Percentiles rank a stretch among this genome's conserved stretches.
Conservation (phyloP, 768 basidiomycete species). For the Crassisporium funariophilum region DNA sequence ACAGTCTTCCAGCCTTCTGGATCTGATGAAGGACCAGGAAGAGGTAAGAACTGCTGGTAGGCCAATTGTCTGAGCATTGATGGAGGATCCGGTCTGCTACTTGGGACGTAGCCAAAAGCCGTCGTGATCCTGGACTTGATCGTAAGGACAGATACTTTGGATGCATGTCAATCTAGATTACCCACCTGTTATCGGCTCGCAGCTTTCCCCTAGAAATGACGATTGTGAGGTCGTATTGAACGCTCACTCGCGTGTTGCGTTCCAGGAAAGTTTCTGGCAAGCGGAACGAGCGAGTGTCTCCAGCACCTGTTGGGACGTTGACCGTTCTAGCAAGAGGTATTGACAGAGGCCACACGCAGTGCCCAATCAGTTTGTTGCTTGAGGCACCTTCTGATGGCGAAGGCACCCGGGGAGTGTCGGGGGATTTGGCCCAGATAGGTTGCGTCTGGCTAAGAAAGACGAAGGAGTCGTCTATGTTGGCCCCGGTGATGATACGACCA, state of each 20-base stretch:
- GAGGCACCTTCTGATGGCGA: slow-evolving; percentile 43
- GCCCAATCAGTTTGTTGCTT: slow-evolving; percentile 46
- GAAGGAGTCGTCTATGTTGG: slow-evolving; percentile 41
- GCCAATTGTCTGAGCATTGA: slow-evolving; percentile 52
- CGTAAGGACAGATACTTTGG: background rate
- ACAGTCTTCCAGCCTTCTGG: slow-evolving; percentile 56
- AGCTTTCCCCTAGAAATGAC: slow-evolving; percentile 49
- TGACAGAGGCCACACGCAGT: slow-evolving; percentile 50
- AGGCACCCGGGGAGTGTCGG: slow-evolving; percentile 40
- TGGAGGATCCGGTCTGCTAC: slow-evolving; percentile 44
- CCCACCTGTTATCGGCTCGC: slow-evolving; percentile 48
- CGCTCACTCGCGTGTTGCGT: slow-evolving; percentile 47
- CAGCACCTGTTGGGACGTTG: slow-evolving; percentile 38
- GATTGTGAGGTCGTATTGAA: slow-evolving; percentile 53
- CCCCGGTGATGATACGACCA: slow-evolving; percentile 54
- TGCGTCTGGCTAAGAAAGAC: slow-evolving; percentile 46
- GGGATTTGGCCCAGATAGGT: slow-evolving; percentile 51
- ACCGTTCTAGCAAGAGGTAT: slow-evolving; percentile 47
- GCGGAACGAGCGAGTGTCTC: slow-evolving; percentile 39
- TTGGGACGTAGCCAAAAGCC: slow-evolving; percentile 55
- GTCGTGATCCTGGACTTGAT: slow-evolving; percentile 44
- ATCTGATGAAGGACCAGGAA: slow-evolving; percentile 49
- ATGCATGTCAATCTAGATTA: background rate
- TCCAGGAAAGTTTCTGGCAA: slow-evolving; percentile 58
- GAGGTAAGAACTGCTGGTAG: slow-evolving; percentile 44